Evolutionary conservation across 2,329 filamentous ascomycete genomes (phyloP).

Genomic region (Cordyceps tenuipes): DNA sequence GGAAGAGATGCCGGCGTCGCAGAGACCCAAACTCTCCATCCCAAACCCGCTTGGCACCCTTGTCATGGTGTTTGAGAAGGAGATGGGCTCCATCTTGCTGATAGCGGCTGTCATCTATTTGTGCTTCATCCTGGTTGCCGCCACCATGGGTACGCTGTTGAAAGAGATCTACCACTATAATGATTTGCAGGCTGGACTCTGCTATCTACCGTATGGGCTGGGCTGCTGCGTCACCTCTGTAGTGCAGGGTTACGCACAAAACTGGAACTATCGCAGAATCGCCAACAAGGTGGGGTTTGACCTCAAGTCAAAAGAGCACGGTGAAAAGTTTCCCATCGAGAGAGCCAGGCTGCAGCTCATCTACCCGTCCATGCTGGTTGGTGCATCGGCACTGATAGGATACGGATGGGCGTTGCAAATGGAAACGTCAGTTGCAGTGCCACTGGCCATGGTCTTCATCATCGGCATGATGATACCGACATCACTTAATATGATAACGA

Average conservation of each 20-base stretch:
- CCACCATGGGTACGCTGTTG: conserved; percentile 45
- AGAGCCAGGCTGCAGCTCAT: conserved; percentile 45
- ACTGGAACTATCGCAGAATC: conserved; percentile 64
- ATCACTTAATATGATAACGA: conserved; percentile 55
- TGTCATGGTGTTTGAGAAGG: conserved; percentile 46
- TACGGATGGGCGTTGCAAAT: conserved; percentile 51
- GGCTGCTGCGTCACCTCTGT: conserved; percentile 41
- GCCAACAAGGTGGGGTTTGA: conserved; percentile 53
- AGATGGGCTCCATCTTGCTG: conserved; percentile 44
- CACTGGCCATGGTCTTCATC: conserved; percentile 48
- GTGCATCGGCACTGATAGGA: conserved; percentile 42
- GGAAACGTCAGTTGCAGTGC: conserved; percentile 43
- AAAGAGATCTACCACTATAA: conserved; percentile 42
- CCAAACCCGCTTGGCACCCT: conserved; percentile 52
- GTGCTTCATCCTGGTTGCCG: conserved; percentile 45
- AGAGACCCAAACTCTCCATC: conserved; percentile 36
- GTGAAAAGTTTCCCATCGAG: conserved; percentile 46
- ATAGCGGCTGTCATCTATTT: conserved; percentile 48
- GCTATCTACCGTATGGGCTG: conserved; percentile 45
- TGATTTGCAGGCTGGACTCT: conserved; percentile 44
- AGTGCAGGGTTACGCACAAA: conserved; percentile 48
- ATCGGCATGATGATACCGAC: conserved; percentile 51
- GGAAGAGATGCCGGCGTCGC: conserved; percentile 24
- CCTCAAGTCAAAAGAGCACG: conserved; percentile 49
- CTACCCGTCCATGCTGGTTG: conserved; percentile 45